These are phyloP conservation scores for Hortaea werneckii DNA, from an alignment of 2,329 filamentous ascomycete species.

Conservation along the genomic window DNA sequence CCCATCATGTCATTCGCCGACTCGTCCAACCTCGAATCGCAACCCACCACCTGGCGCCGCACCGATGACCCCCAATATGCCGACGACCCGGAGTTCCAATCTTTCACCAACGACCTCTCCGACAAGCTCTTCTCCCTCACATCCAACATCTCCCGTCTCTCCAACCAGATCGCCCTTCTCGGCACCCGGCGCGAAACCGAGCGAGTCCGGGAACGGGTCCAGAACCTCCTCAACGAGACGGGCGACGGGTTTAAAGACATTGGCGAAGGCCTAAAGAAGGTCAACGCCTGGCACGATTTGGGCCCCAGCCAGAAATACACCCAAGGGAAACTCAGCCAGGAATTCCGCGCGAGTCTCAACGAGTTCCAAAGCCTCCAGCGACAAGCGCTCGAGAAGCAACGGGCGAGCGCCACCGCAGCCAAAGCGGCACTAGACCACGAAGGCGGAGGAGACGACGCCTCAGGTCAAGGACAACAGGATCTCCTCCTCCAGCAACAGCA, in stretches of 20 bases:
- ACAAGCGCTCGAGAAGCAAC: constrained; percentile 82
- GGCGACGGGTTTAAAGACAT: constrained; percentile 80
- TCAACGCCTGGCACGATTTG: constrained; percentile 59
- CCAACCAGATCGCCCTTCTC: constrained; percentile 72
- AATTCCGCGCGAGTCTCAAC: constrained; percentile 78
- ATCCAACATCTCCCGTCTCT: constrained; percentile 75
- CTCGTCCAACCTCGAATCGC: constrained; percentile 72
- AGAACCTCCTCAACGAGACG: constrained; percentile 77
- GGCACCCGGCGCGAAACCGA: constrained; percentile 88
- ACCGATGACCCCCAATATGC: constrained; percentile 65
- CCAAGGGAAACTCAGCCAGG: constrained; percentile 85
- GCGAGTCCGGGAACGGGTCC: constrained; percentile 79
- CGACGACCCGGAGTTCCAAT: constrained; percentile 87
- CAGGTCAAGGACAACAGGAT: constrained; percentile 41
- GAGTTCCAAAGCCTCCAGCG: constrained; percentile 93
- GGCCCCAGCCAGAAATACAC: constrained; percentile 91
- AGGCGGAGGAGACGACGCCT: constrained; percentile 28
- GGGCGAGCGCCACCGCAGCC: constrained; percentile 72
- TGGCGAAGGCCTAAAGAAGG: constrained; percentile 85
- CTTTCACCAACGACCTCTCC: constrained; percentile 71
- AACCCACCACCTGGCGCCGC: constrained; percentile 56
- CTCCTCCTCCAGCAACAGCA: constrained; percentile 38
- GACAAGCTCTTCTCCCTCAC: constrained; percentile 83
- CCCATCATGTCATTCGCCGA: constrained; percentile 79
- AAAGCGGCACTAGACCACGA: constrained; percentile 61